Evolutionary conservation across 768 basidiomycete genomes (phyloP).

Genomic region (Dictyophora rubrovolvata): DNA sequence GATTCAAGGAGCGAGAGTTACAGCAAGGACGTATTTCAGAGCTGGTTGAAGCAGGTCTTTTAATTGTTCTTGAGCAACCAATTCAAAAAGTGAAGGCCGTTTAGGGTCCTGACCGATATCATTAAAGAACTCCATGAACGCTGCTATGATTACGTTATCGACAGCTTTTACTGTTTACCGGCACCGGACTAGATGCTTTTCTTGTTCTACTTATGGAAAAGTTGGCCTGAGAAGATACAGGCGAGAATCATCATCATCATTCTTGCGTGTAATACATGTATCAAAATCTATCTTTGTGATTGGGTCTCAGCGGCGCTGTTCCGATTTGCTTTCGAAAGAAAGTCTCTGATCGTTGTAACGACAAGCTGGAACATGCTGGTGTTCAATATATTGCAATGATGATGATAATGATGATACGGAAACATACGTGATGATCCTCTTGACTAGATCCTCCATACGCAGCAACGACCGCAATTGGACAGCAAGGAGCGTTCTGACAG

Average conservation of each 20-base stretch:
- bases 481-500: conserved; percentile 65
- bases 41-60: conserved; percentile 88
- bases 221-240: too few relatives aligned
- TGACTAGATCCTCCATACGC: conserved; percentile 75
- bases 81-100: conserved; percentile 81
- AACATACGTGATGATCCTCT: conserved; percentile 66
- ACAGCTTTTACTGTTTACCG: neutral
- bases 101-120: conserved; percentile 62
- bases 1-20: conserved; percentile 22
- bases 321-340: conserved; percentile 3
- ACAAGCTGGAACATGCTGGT: neutral
- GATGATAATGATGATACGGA: neutral
- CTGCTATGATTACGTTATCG: neutral
- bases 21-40: conserved; percentile 86
- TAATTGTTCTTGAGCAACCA: conserved; percentile 89
- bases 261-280: neutral
- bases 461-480: conserved; percentile 68
- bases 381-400: neutral
- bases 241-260: too few relatives aligned
- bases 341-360: conserved; percentile 4
- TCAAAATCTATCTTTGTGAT: conserved; percentile 3
- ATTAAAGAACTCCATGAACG: conserved; percentile 77
- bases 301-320: neutral
- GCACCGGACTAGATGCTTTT: too few relatives aligned
- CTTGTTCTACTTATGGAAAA: too few relatives aligned